These are phyloP conservation scores for Laburnicola sp. DNA, from an alignment of 2,329 filamentous ascomycete genomes.

Conservation along the genomic window DNA sequence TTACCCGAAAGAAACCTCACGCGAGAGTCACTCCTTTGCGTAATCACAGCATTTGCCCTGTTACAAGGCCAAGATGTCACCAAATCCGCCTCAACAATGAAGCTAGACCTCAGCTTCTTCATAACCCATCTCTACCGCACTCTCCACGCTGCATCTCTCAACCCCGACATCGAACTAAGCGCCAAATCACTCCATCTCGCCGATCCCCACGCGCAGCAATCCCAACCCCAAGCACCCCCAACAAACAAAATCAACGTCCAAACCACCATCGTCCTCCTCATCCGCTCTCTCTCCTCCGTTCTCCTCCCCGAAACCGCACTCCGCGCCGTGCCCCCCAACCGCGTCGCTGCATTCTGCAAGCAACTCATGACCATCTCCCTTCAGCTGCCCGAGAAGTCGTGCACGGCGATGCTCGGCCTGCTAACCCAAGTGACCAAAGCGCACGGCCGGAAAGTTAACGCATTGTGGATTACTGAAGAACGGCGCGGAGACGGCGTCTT, in stretches of 20 bases:
- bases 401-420: conserved; percentile 76
- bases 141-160: conserved; percentile 74
- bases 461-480: conserved; percentile 95
- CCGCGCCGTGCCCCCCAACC: conserved; percentile 74
- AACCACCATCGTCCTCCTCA: conserved; percentile 88
- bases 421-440: conserved; percentile 77
- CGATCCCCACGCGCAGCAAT: conserved; percentile 60
- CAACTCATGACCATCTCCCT: conserved; percentile 80
- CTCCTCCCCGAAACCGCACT: conserved; percentile 76
- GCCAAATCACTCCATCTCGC: conserved; percentile 73
- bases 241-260: conserved; percentile 86
- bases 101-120: conserved; percentile 94
- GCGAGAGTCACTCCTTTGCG: conserved; percentile 88
- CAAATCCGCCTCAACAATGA: conserved; percentile 77
- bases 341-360: conserved; percentile 91
- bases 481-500: conserved; percentile 87
- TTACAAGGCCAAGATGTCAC: conserved; percentile 91
- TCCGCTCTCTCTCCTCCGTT: conserved; percentile 80
- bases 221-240: conserved; percentile 42
- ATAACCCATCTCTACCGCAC: conserved; percentile 90
- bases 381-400: conserved; percentile 88
- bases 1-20: conserved; percentile 66
- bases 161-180: conserved; percentile 81
- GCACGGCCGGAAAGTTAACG: conserved; percentile 78
- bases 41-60: conserved; percentile 94